Conservation (phyloP, 179 eudicot species). For the Dionaea muscipula region DNA sequence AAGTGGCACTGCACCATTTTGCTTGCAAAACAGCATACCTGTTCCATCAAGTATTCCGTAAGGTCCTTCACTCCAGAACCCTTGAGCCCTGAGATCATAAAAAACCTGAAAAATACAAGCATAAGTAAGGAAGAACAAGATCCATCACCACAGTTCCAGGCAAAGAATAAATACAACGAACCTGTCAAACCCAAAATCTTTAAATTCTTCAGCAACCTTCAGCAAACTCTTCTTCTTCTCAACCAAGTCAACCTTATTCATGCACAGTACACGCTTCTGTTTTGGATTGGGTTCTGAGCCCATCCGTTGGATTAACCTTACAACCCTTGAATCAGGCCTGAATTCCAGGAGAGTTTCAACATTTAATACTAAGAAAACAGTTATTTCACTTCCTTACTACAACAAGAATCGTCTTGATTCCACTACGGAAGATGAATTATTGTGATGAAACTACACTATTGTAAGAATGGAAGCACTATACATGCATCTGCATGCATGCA, state of each 20-base stretch:
- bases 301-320: conserved; percentile 62
- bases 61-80: conserved; percentile 91
- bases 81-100: conserved; percentile 87
- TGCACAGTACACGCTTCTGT: conserved; percentile 79
- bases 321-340: conserved; percentile 90
- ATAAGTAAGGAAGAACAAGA: background rate
- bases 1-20: background rate
- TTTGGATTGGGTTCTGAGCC: conserved; percentile 48
- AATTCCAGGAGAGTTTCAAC: background rate
- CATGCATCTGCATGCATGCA: too few species aligned
- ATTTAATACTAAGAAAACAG: background rate
- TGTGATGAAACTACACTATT: too few species aligned
- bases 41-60: conserved; percentile 54
- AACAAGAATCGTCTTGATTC: background rate
- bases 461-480: too few species aligned
- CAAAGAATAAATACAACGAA: conserved; percentile 13
- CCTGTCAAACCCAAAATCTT: conserved; percentile 77
- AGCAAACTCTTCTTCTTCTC: conserved; percentile 75
- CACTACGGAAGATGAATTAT: background rate
- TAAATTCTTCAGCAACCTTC: conserved; percentile 70
- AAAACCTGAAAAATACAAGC: conserved; percentile 32
- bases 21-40: conserved; percentile 33
- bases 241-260: conserved; percentile 93
- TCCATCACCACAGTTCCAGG: too few species aligned
- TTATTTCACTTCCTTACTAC: background rate